Evolutionary conservation across 805 yeast species (phyloP), one percentile per base, ranked within the genome.

Genomic region (Clavispora fructus): DNA sequence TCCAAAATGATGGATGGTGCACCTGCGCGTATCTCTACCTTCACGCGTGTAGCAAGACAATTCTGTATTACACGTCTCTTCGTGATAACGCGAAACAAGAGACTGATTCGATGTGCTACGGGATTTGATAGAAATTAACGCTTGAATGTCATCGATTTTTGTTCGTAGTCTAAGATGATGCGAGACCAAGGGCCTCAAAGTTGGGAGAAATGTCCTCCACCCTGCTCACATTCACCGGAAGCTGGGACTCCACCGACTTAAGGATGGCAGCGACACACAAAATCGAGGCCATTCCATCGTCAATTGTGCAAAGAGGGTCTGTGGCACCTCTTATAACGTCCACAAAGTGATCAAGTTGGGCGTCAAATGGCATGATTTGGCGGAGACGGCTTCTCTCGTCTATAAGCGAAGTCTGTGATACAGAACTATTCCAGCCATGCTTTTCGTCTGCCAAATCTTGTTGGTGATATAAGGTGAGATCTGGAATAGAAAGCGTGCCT

Each of bases 401-500:
- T 17, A 57, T 46, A 17, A 61, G 41, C 8, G 40, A 7, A 17
- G 52, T 52, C 32, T 46, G 51, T 9, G 39, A 43, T 26, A 65
- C 45, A 17, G 65, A 63, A 25, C 51, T 42, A 9, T 54, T 41
- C 71, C 71, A 65, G 2, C 62, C 51, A 5, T 49, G 40, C 25
- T 41, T 40, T 9, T 35, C 33, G 16, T 14, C 26, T 2, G 39
- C 17, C 19, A 46, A 33, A 13, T 12, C 11, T 7, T 44, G 42
- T 46, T 65, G 69, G 46, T 65, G 65, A 51, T 62, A 66, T 11
- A 69, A 51, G 17, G 56, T 61, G 52, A 69, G 50, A 44, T 68
- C 74, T 3, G 74, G 74, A 6, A 69, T 54, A 17, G 71, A 65
- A 14, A 68, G 54, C 1, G 73, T 68, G 1, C 73, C 73, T 25